These are phyloP conservation scores for Rosa hybrid DNA, from an alignment of 331 rosid genomes.

Conservation along the genomic window DNA sequence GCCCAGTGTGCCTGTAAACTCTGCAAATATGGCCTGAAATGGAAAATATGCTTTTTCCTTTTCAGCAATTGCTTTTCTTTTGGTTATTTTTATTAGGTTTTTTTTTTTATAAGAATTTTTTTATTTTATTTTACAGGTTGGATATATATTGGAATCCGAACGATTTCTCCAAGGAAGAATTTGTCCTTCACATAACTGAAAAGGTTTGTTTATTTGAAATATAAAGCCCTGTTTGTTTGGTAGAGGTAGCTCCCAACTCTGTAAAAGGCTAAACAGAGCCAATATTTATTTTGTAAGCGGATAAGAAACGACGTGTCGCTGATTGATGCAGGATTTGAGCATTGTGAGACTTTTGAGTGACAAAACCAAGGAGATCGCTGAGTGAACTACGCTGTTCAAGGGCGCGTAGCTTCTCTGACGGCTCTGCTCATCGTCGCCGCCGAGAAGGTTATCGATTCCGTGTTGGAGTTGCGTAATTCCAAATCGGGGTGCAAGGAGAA, in stretches of 20 bases:
- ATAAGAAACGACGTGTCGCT: neutral
- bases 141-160: constrained; percentile 40
- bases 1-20: neutral
- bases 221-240: neutral
- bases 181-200: constrained; percentile 30
- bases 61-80: neutral
- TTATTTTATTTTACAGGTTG: constrained; percentile 28
- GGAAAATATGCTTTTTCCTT: constrained; percentile 17
- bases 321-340: constrained; percentile 35
- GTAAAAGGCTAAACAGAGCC: too few species aligned
- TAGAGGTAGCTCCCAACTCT: too few species aligned
- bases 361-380: constrained; percentile 36
- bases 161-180: constrained; percentile 33
- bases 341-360: constrained; percentile 35
- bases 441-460: constrained; percentile 25
- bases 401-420: constrained; percentile 31
- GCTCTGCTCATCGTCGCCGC: constrained; percentile 41
- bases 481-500: constrained; percentile 32
- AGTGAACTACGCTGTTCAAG: constrained; percentile 26
- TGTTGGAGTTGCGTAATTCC: constrained; percentile 24
- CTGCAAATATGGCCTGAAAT: constrained; percentile 12
- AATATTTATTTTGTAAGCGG: too few species aligned
- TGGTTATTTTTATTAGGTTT: neutral
- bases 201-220: constrained; percentile 29
- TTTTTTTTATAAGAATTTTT: neutral